Base-by-base conservation (phyloP, 306 rosid species). In the Cucurbita ficifolia region DNA sequence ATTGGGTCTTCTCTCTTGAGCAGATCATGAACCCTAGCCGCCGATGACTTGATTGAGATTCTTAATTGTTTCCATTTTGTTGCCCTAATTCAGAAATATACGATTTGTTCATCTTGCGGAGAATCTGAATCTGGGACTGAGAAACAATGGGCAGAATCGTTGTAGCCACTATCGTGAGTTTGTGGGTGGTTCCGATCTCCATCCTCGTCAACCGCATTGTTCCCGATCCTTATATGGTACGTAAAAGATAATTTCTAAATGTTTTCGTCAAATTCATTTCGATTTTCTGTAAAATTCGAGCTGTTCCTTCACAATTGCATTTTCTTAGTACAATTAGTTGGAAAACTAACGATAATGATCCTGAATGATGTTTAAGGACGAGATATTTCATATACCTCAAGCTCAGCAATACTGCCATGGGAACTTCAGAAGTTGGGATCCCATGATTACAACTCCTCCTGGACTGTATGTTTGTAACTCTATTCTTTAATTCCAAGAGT, bases 391-490 rank as follows among this genome's bases (percentile, higher is more conserved):
- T 73, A 79, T 88, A 76, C 92, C 92, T 42, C 96, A 89, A 79
- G 90, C 86, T 69, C 96, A 89, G 72, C 85, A 84, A 76, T 89
- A 86, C 79, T 95, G 97, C 84, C 82, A 40, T 77, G 91, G 96
- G 58, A 87, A 91, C 75, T 91, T 95, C 83, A 52, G 91, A 76
- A 89, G 96, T 77, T 91, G 99, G 99, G 97, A 95, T 75, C 99
- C 97, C 61, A 91, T 88, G 97, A 91, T 91, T 63, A 89, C 99
- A 48, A 95, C 96, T 29, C 96, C 99, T 78, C 97, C 97, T 78
- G 97, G 96, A 88, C 78, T 94, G 97, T 94, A 88, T 65, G 91
- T 83, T 38, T 19, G 5, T 19, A 72, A 35, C 22, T 83, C 72
- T 46, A 62, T 78, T 56, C 13, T 36, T 53, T 69, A 46, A 17